phyloP scores from a whole-genome alignment of 2,329 filamentous ascomycete genomes.

The Exophiala aquamarina region DNA sequence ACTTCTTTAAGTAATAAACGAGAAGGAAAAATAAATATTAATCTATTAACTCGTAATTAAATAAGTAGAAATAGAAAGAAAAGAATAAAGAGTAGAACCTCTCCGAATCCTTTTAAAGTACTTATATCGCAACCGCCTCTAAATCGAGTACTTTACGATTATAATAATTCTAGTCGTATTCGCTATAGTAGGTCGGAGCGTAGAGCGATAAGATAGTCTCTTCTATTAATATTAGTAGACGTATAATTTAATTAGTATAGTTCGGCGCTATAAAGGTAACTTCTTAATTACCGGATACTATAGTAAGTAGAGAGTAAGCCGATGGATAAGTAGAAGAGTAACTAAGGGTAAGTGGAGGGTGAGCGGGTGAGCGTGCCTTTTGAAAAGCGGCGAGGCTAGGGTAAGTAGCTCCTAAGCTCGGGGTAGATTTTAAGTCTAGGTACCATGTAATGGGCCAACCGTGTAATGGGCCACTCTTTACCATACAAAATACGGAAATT shows the following conservation, averaged over 20 bases:
- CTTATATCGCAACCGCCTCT: background rate
- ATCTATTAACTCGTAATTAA: background rate
- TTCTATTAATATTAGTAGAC: background rate
- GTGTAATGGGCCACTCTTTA: too few species aligned
- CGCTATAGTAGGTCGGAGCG: background rate
- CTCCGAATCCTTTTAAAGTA: background rate
- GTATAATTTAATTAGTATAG: background rate
- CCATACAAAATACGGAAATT: too few species aligned
- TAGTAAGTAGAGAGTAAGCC: slow-evolving; percentile 2
- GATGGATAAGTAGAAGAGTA: slow-evolving; percentile 2
- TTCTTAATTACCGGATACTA: slow-evolving; percentile 3
- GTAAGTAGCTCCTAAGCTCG: slow-evolving; percentile 2
- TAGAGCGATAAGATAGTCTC: background rate
- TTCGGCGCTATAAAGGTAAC: slow-evolving; percentile 1
- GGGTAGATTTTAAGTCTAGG: slow-evolving; percentile 3
- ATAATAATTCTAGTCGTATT: background rate
- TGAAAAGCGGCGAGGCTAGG: slow-evolving; percentile 1
- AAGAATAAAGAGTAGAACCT: background rate
- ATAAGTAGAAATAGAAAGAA: background rate
- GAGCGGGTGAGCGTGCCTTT: slow-evolving; percentile 2
- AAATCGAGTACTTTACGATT: background rate
- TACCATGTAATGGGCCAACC: too few species aligned
- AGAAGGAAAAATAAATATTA: slow-evolving; percentile 1
- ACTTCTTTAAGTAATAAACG: background rate
- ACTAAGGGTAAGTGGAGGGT: slow-evolving; percentile 1